These are phyloP conservation scores for Musa troglodytarum DNA, from an alignment of 176 grass and related monocot genomes.

Conservation along the genomic window DNA sequence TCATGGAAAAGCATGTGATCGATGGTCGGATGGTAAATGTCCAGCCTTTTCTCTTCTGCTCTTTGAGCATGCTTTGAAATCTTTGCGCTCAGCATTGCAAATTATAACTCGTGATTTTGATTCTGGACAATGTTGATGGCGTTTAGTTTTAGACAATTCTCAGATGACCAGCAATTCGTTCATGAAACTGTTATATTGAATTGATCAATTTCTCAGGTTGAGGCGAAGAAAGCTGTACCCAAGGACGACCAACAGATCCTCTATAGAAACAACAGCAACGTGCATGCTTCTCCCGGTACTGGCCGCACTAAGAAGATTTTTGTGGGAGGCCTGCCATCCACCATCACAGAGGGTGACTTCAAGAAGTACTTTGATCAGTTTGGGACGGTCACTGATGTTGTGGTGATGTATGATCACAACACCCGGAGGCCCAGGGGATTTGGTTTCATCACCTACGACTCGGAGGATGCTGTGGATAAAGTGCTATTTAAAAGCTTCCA, in stretches of 20 bases:
- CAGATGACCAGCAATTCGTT: neutral
- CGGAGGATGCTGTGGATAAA: slow-evolving; percentile 65
- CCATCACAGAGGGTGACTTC: slow-evolving; percentile 67
- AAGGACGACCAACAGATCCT: slow-evolving; percentile 51
- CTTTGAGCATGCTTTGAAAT: slow-evolving; percentile 3
- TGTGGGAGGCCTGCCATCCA: slow-evolving; percentile 71
- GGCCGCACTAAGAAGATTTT: slow-evolving; percentile 85
- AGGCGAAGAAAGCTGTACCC: slow-evolving; percentile 86
- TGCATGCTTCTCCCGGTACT: slow-evolving; percentile 51
- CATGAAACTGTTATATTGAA: neutral
- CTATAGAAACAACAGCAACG: slow-evolving; percentile 42
- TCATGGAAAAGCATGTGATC: slow-evolving; percentile 77
- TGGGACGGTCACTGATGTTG: slow-evolving; percentile 68
- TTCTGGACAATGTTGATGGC: slow-evolving; percentile 16
- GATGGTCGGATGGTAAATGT: slow-evolving; percentile 73
- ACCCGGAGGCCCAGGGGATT: slow-evolving; percentile 77
- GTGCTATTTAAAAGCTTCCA: slow-evolving; percentile 79
- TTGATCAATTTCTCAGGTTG: slow-evolving; percentile 45
- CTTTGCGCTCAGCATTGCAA: neutral
- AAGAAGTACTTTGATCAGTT: slow-evolving; percentile 79
- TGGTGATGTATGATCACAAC: slow-evolving; percentile 90
- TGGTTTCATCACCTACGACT: slow-evolving; percentile 80
- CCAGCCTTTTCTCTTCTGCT: slow-evolving; percentile 4
- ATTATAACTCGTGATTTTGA: neutral
- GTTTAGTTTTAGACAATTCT: slow-evolving; percentile 17